Evolutionary conservation across 352 stramenopile genomes (phyloP).

Genomic region (Pythium chondricola): DNA sequence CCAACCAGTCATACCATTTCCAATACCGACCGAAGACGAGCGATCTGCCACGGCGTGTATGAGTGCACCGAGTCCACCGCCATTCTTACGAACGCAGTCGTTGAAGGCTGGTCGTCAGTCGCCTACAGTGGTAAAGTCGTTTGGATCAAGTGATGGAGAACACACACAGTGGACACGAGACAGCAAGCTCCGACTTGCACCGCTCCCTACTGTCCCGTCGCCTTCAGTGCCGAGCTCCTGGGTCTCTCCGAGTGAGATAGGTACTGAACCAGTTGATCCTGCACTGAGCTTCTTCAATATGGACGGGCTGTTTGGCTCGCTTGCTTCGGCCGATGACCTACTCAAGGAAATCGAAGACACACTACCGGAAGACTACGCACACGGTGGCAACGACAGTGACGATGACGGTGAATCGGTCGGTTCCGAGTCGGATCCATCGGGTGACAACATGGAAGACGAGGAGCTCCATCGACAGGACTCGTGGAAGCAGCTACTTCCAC

Average conservation of each 20-base stretch:
- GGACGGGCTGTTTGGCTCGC: slow-evolving; percentile 27
- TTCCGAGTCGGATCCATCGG: slow-evolving; percentile 69
- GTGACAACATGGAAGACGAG: slow-evolving; percentile 62
- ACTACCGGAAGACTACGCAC: slow-evolving; percentile 38
- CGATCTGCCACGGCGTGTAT: too few relatives aligned
- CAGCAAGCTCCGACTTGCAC: slow-evolving; percentile 11
- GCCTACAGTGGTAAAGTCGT: background rate
- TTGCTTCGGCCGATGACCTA: slow-evolving; percentile 38
- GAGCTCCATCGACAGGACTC: slow-evolving; percentile 26
- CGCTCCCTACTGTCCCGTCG: background rate
- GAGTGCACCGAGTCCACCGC: background rate
- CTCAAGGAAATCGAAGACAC: slow-evolving; percentile 62
- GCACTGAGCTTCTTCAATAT: slow-evolving; percentile 2
- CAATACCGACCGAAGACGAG: background rate
- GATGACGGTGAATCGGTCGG: slow-evolving; percentile 48
- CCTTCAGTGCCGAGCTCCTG: slow-evolving; percentile 1
- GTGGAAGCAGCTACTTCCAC: slow-evolving; percentile 11
- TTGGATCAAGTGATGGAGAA: too few relatives aligned
- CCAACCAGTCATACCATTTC: background rate
- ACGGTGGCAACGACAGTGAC: slow-evolving; percentile 13
- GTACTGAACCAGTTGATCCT: too few relatives aligned
- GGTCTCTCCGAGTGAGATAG: background rate
- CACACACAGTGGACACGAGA: background rate
- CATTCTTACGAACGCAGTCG: background rate
- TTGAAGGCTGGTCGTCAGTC: too few relatives aligned